phyloP scores from a whole-genome alignment of 768 basidiomycete genomes.

The Pilatotrama ljubarskyi region DNA sequence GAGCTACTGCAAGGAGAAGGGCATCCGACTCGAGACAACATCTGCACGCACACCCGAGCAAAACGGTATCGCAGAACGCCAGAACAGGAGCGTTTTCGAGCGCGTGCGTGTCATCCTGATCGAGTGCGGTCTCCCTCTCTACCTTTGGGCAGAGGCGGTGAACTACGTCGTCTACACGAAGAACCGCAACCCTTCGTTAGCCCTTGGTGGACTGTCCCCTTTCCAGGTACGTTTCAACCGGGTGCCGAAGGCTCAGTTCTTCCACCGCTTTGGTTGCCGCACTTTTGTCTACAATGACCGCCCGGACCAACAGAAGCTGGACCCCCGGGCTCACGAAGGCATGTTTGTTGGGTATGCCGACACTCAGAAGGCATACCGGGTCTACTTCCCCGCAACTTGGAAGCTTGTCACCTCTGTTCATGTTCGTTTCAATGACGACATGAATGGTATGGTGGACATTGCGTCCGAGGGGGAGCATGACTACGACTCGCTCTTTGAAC shows the following conservation, averaged over 20 bases:
- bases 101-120: slow-evolving; percentile 22
- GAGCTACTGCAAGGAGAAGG: slow-evolving; percentile 13
- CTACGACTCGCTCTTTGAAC: not conserved
- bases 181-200: slow-evolving; percentile 24
- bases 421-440: slow-evolving; percentile 1
- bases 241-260: slow-evolving; percentile 24
- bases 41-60: slow-evolving; percentile 25
- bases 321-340: slow-evolving; percentile 1
- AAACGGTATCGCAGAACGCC: slow-evolving; percentile 29
- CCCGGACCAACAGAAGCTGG: slow-evolving; percentile 9
- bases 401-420: slow-evolving; percentile 1
- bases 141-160: slow-evolving; percentile 27
- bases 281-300: slow-evolving; percentile 13
- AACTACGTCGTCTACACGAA: slow-evolving; percentile 20
- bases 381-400: not conserved
- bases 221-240: slow-evolving; percentile 23
- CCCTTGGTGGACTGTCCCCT: slow-evolving; percentile 20
- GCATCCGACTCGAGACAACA: slow-evolving; percentile 24
- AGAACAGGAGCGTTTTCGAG: slow-evolving; percentile 25
- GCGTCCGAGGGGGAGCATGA: slow-evolving; percentile 1
- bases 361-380: slow-evolving; percentile 1
- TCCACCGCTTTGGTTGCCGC: slow-evolving; percentile 23
- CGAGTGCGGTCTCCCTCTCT: slow-evolving; percentile 15
- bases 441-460: not conserved
- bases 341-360: not conserved